Base-by-base conservation (phyloP, 2,329 filamentous ascomycete genomes). In the Aspergillus glaucus region DNA sequence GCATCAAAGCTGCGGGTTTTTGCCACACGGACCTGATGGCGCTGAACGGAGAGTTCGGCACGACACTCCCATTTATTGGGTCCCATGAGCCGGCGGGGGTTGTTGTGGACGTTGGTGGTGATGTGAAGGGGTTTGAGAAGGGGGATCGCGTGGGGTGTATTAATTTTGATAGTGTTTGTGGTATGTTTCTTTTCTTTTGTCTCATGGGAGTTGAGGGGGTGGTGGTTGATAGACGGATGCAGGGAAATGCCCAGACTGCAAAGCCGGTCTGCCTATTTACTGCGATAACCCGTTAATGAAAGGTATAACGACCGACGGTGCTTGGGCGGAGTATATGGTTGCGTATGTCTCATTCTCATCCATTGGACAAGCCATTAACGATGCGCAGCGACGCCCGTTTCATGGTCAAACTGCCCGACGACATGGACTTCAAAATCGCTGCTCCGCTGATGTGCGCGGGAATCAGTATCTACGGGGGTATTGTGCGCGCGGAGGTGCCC, bases 1-100 rank as follows among this genome's bases (percentile, higher is more conserved):
- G 80, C 61, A 69, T 81, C 45, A 79, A 78, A 47, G 79, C 79
- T 14, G 80, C 78, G 8, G 81, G 78, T 1, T 75, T 82, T 58
- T 84, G 81, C 67, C 81, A 85, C 67, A 84, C 81, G 1, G 81
- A 84, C 65, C 63, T 64, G 51, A 80, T 83, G 76, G 78, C 82
- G 3, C 56, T 59, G 6, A 57, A 68, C 2, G 80, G 80, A 43
- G 62, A 72, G 42, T 76, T 83, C 60, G 63, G 60, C 6, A 71
- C 72, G 0, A 48, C 62, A 3, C 67, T 83, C 1, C 80, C 80
- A 0, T 69, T 72, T 49, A 81, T 73, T 7, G 77, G 70, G 6
- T 82, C 77, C 0, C 79, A 82, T 59, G 79, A 84, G 62, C 79
- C 78, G 15, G 66, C 77, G 14, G 79, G 79, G 15, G 79, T 79